phyloP scores from a whole-genome alignment of 257 asterid genomes.

The Nicotiana sylvestris region DNA sequence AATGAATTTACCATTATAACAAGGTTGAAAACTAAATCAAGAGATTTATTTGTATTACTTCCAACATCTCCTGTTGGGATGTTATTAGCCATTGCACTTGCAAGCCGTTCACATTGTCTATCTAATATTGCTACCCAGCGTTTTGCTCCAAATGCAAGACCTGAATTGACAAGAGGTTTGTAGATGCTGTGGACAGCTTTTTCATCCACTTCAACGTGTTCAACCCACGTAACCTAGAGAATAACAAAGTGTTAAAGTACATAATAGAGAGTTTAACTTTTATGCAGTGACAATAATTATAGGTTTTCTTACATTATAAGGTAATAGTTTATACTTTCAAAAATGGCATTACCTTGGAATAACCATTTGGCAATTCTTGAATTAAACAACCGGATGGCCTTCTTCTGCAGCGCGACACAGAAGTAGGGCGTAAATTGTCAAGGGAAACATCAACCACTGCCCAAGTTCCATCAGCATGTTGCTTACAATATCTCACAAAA shows the following conservation, averaged over 20 bases:
- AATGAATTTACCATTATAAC: neutral
- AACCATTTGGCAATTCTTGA: slow-evolving; percentile 73
- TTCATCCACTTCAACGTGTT: slow-evolving; percentile 70
- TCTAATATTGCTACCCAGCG: slow-evolving; percentile 80
- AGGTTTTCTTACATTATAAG: neutral
- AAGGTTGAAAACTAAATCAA: neutral
- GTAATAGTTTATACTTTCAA: neutral
- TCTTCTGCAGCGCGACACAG: slow-evolving; percentile 51
- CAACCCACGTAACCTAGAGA: slow-evolving; percentile 69
- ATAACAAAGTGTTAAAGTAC: neutral
- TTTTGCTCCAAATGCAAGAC: slow-evolving; percentile 69
- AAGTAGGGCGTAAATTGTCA: slow-evolving; percentile 51
- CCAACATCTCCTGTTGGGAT: slow-evolving; percentile 66
- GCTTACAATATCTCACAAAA: slow-evolving; percentile 73
- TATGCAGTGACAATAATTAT: neutral
- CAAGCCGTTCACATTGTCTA: slow-evolving; percentile 71
- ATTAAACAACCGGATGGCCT: slow-evolving; percentile 79
- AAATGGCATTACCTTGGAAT: slow-evolving; percentile 49
- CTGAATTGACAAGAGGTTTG: slow-evolving; percentile 53
- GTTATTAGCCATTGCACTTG: slow-evolving; percentile 64
- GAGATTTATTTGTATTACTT: slow-evolving; percentile 24
- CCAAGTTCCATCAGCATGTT: slow-evolving; percentile 66
- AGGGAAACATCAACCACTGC: slow-evolving; percentile 78
- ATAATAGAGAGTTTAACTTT: neutral
- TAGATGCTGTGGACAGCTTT: slow-evolving; percentile 59